Conservation (phyloP, 495 filamentous ascomycete genomes). For the Talaromyces borbonicus region DNA sequence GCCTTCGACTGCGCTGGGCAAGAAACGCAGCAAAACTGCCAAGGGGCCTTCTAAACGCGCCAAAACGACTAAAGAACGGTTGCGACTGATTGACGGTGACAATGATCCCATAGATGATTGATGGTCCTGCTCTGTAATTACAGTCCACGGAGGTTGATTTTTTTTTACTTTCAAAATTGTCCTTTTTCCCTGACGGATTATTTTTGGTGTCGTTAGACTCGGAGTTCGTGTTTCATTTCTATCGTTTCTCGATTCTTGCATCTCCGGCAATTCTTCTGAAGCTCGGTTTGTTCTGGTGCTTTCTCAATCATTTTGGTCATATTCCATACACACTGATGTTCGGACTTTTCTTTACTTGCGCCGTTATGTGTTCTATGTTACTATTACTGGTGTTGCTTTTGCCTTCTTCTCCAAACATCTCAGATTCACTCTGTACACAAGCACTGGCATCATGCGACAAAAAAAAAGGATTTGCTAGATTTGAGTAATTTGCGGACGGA, state of each 20-base stretch:
- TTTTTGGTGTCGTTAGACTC: conserved; percentile 1
- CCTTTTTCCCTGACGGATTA: background rate
- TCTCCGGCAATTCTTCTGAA: background rate
- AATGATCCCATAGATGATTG: conserved; percentile 21
- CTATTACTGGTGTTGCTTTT: too few species aligned
- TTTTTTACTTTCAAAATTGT: background rate
- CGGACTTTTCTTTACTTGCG: background rate
- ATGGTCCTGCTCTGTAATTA: background rate
- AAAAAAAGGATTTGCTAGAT: too few species aligned
- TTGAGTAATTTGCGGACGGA: too few species aligned
- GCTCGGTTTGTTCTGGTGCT: too few species aligned
- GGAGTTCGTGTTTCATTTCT: background rate
- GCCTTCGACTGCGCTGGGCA: conserved; percentile 37
- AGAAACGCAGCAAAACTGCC: conserved; percentile 40
- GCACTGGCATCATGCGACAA: too few species aligned
- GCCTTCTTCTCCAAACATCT: too few species aligned
- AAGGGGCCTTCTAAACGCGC: conserved; percentile 68
- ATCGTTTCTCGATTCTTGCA: background rate
- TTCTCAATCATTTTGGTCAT: too few species aligned
- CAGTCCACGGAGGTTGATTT: background rate
- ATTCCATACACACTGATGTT: background rate
- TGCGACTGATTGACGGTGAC: conserved; percentile 78
- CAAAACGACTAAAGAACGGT: conserved; percentile 80
- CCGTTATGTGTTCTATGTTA: too few species aligned
- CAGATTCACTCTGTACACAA: too few species aligned